These are phyloP conservation scores for Penicillium pancosmium DNA, from an alignment of 495 filamentous ascomycete genomes.

Conservation along the genomic window DNA sequence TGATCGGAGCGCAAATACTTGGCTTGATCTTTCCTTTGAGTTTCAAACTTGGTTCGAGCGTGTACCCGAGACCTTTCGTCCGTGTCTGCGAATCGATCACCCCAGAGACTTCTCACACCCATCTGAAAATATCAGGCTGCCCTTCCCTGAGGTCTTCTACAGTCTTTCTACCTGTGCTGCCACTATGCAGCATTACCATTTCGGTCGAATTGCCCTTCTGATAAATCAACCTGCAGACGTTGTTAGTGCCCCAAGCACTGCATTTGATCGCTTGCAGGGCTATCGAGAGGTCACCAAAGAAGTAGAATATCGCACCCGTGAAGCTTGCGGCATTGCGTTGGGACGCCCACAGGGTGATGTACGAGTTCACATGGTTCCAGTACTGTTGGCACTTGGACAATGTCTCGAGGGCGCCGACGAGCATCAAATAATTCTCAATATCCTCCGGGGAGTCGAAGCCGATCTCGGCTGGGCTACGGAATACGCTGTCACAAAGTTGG, in stretches of 20 bases:
- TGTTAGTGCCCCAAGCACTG: conserved; percentile 38
- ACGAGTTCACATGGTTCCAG: conserved; percentile 41
- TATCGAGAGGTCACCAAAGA: conserved; percentile 49
- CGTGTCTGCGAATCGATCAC: conserved; percentile 41
- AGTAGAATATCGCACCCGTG: conserved; percentile 43
- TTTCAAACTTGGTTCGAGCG: conserved; percentile 47
- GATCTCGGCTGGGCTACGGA: conserved; percentile 44
- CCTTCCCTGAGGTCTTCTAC: conserved; percentile 46
- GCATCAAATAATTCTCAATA: conserved; percentile 39
- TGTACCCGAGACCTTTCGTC: conserved; percentile 45
- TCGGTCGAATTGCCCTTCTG: conserved; percentile 40
- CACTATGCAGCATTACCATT: conserved; percentile 48
- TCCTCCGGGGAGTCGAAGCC: conserved; percentile 41
- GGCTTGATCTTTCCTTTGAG: conserved; percentile 43
- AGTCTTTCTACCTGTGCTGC: conserved; percentile 37
- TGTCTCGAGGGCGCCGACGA: conserved; percentile 39
- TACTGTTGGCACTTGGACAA: conserved; percentile 44
- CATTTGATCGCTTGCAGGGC: conserved; percentile 44
- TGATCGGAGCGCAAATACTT: conserved; percentile 32
- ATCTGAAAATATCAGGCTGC: conserved; percentile 24
- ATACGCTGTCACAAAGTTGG: conserved; percentile 36
- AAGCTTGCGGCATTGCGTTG: conserved; percentile 44
- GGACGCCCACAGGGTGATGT: conserved; percentile 39
- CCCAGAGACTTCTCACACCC: conserved; percentile 35
- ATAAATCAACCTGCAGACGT: conserved; percentile 43